Evolutionary conservation across 2,329 filamentous ascomycete species (phyloP).

Genomic region (Epichloe coenophiala): DNA sequence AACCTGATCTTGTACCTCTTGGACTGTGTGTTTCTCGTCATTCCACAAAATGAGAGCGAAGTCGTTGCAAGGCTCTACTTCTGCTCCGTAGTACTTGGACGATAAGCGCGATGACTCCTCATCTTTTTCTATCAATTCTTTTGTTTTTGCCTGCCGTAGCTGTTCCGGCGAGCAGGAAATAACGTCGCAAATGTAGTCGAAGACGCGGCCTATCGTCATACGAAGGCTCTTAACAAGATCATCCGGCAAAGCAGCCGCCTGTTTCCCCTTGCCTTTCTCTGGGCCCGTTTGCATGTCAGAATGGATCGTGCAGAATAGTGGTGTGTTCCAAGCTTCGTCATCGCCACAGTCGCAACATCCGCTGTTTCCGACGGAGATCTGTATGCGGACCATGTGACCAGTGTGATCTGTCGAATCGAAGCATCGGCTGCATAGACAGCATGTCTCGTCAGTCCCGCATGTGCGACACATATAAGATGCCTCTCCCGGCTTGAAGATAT

Average conservation of each 20-base stretch:
- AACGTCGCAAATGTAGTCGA: constrained; percentile 96
- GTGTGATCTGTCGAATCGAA: constrained; percentile 93
- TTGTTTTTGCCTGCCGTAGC: constrained; percentile 71
- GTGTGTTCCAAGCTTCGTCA: constrained; percentile 80
- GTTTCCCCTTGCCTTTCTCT: constrained; percentile 48
- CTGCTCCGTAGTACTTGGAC: constrained; percentile 55
- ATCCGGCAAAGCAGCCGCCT: constrained; percentile 48
- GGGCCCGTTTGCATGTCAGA: constrained; percentile 42
- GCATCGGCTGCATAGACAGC: constrained; percentile 84
- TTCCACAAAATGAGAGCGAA: constrained; percentile 91
- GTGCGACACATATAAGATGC: constrained; percentile 90
- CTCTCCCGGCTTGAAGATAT: constrained; percentile 92
- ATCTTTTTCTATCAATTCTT: constrained; percentile 65
- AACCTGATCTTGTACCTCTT: constrained; percentile 82
- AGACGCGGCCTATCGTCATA: constrained; percentile 70
- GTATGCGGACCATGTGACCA: constrained; percentile 82
- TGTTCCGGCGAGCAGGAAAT: constrained; percentile 97
- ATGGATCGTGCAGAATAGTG: constrained; percentile 88
- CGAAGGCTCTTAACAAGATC: constrained; percentile 67
- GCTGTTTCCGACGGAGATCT: constrained; percentile 76
- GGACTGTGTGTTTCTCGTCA: constrained; percentile 93
- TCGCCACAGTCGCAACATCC: constrained; percentile 98
- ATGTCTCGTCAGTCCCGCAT: constrained; percentile 88
- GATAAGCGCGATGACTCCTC: constrained; percentile 67
- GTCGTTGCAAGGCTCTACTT: constrained; percentile 34